Evolutionary conservation across 768 basidiomycete genomes (phyloP), one percentile per base, ranked within the genome.

Genomic region (Pisolithus marmoratus): DNA sequence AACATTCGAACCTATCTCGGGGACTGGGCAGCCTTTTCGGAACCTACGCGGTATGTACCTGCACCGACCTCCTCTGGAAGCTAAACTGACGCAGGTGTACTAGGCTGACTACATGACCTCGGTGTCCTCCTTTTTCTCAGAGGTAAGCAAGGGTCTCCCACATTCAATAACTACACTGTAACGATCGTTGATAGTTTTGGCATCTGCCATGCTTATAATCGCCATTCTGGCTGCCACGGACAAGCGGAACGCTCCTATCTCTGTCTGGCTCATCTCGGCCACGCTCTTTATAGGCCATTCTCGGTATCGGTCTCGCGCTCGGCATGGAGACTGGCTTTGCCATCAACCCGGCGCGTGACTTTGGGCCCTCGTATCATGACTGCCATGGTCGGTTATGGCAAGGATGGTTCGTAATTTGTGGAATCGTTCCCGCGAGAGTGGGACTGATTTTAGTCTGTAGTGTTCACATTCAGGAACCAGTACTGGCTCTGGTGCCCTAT

Each of bases 401-500:
- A 12, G 42, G 64, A 54, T 36, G 65, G 60, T 71, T 74, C 38
- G 80, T 75, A 15, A 79, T 70, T 46, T 26, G 5, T 27, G 14
- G 12, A 9, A 8, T 44, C 9, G 11, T 8, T 40, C 12, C 34
- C 19, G 5, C 34, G 17, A n/a, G 26, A 7, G 6, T 27, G 19
- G 55, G 29, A 24, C 49, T 51, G 22, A 29, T 24, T 29, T 15
- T 14, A n/a, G 20, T 26, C 20, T 26, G 22, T 36, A 61, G 59
- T 63, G 8, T 62, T 64, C 50, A 49, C 60, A 31, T 69, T 60
- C 50, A 60, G 65, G 56, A 78, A 73, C 58, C 84, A 87, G 53
- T 88, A 87, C 60, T 88, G 85, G 85, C 54, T 88, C 34, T 88
- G 86, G 85, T 80, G 80, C 57, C 80, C 83, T 3, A 59, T 84